These are phyloP conservation scores for Diversispora epigaea DNA, from an alignment of 192 early-diverging fungal genomes.

Conservation along the genomic window DNA sequence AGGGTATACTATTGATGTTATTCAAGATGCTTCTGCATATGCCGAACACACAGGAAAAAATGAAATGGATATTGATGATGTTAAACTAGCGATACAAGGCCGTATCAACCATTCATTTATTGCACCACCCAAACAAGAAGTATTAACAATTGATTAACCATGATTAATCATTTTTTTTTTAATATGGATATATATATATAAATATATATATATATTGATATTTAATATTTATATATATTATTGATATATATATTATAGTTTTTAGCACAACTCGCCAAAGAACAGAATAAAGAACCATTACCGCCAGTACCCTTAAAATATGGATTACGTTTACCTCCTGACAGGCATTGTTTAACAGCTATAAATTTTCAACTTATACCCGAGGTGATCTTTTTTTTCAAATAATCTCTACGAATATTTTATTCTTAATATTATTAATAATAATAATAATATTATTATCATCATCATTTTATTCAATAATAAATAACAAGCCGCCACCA, in stretches of 20 bases:
- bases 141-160: conserved; percentile 34
- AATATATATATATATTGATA: not conserved
- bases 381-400: not conserved
- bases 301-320: conserved; percentile 78
- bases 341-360: conserved; percentile 72
- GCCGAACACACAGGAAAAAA: conserved; percentile 83
- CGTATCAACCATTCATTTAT: conserved; percentile 90
- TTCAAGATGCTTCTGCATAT: conserved; percentile 88
- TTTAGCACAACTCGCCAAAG: conserved; percentile 70
- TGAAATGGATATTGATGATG: conserved; percentile 82
- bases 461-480: not conserved
- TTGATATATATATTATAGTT: conserved; percentile 49
- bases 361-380: conserved; percentile 79
- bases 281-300: conserved; percentile 73
- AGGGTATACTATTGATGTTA: conserved; percentile 89
- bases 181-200: conserved; percentile 2
- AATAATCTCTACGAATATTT: not conserved
- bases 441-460: no score
- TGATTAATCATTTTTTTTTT: conserved; percentile 1
- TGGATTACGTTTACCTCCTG: conserved; percentile 73
- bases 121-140: conserved; percentile 83
- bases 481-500: not conserved
- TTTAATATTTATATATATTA: not conserved
- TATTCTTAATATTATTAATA: not conserved
- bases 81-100: conserved; percentile 89